Evolutionary conservation across 768 basidiomycete species (phyloP).

Genomic region (Podaxis sp.): DNA sequence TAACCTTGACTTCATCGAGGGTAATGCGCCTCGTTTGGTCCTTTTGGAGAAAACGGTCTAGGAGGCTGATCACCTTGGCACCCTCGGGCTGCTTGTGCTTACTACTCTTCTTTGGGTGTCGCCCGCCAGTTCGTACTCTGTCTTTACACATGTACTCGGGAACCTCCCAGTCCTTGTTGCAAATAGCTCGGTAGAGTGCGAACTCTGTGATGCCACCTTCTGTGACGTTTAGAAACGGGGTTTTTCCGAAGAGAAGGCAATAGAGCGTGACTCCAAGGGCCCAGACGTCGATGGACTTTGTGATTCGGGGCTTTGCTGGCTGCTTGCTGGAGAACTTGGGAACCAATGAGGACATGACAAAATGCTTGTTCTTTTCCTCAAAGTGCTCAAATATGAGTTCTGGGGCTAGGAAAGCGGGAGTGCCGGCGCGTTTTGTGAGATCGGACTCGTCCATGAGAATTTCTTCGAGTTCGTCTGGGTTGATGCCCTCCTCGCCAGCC

Average conservation of each 20-base stretch:
- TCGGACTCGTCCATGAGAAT: slow-evolving; percentile 81
- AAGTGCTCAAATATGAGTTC: slow-evolving; percentile 80
- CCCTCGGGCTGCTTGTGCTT: slow-evolving; percentile 38
- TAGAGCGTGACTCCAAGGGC: slow-evolving; percentile 95
- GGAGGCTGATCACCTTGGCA: slow-evolving; percentile 58
- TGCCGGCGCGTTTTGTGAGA: slow-evolving; percentile 87
- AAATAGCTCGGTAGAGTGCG: slow-evolving; percentile 75
- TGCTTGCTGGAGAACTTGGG: slow-evolving; percentile 24
- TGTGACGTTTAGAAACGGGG: slow-evolving; percentile 57
- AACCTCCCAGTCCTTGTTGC: slow-evolving; percentile 68
- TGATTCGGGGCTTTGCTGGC: slow-evolving; percentile 41
- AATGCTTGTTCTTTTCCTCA: slow-evolving; percentile 27
- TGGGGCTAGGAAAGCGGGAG: slow-evolving; percentile 94
- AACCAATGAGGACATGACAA: slow-evolving; percentile 16
- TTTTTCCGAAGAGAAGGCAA: slow-evolving; percentile 84
- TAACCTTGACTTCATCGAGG: slow-evolving; percentile 76
- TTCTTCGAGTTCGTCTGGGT: slow-evolving; percentile 42
- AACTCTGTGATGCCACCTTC: slow-evolving; percentile 47
- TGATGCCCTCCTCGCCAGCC: slow-evolving; percentile 40
- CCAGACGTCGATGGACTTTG: slow-evolving; percentile 97
- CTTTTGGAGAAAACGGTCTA: slow-evolving; percentile 80
- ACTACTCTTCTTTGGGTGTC: slow-evolving; percentile 31
- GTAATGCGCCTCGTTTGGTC: slow-evolving; percentile 70
- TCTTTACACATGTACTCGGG: slow-evolving; percentile 73
- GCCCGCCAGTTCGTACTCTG: slow-evolving; percentile 55